A percentile compares a stretch with the other conserved stretches of the same genome.
phyloP scores from a whole-genome alignment of 75 land plant genomes.

The Selaginella moellendorffii region DNA sequence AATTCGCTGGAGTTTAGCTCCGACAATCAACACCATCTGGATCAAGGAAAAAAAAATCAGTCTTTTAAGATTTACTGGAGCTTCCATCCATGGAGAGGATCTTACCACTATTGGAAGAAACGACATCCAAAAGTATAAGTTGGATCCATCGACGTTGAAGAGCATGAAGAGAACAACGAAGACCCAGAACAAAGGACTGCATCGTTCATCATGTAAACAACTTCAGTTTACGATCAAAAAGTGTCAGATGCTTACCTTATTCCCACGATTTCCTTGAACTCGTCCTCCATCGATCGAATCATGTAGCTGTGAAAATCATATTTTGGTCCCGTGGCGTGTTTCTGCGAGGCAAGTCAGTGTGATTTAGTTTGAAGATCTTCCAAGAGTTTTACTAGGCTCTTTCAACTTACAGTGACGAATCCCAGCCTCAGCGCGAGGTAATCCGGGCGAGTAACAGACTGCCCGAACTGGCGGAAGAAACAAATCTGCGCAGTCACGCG shows the following conservation, averaged over 20 bases:
- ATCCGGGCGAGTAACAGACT: slow-evolving; percentile 49
- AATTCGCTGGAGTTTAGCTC: slow-evolving; percentile 73
- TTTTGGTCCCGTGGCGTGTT: background rate
- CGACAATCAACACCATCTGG: slow-evolving; percentile 69
- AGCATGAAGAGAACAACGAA: slow-evolving; percentile 20
- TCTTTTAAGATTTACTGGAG: no score
- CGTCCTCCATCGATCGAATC: slow-evolving; percentile 4
- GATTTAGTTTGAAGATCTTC: no score
- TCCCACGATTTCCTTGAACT: slow-evolving; percentile 7
- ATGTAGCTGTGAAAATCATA: slow-evolving; percentile 8
- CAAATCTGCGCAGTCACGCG: slow-evolving; percentile 41
- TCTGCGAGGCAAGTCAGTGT: no score
- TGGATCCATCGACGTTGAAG: slow-evolving; percentile 14
- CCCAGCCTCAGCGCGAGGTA: slow-evolving; percentile 64
- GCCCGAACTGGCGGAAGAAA: slow-evolving; percentile 56
- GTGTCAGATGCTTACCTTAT: slow-evolving; percentile 1
- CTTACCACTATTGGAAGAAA: slow-evolving; percentile 2
- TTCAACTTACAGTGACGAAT: slow-evolving; percentile 42
- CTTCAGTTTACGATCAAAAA: background rate
- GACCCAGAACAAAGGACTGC: slow-evolving; percentile 14
- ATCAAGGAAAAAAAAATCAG: background rate
- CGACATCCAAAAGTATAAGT: slow-evolving; percentile 7
- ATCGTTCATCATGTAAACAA: no score
- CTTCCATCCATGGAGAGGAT: no score
- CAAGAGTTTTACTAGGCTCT: no score